Conservation (phyloP, 2,329 filamentous ascomycete species). For the Cladosporium sphaerospermum region DNA sequence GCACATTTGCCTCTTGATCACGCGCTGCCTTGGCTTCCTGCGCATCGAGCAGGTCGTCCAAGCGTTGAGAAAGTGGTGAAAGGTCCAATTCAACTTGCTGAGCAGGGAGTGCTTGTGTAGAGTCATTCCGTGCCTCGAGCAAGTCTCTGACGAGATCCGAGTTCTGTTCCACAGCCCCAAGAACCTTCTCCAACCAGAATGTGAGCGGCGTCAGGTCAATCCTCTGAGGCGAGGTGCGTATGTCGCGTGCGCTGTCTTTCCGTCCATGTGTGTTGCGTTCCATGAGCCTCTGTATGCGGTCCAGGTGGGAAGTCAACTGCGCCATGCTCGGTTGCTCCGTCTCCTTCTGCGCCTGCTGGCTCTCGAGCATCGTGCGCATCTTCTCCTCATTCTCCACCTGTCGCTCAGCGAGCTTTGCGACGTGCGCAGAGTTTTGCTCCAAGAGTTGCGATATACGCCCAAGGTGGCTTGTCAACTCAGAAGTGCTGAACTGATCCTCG, state of each 20-base stretch:
- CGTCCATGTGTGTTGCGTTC: conserved; percentile 16
- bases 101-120: not conserved
- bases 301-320: conserved; percentile 22
- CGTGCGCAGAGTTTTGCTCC: conserved; percentile 19
- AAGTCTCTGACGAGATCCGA: conserved; percentile 19
- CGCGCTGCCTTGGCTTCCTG: conserved; percentile 14
- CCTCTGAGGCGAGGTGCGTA: conserved; percentile 1
- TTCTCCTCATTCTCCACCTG: conserved; percentile 25
- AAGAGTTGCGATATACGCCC: conserved; percentile 20
- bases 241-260: conserved; percentile 15
- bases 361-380: conserved; percentile 17
- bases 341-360: conserved; percentile 11
- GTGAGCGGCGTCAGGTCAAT: conserved; percentile 21
- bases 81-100: conserved; percentile 10
- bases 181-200: conserved; percentile 18
- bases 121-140: conserved; percentile 15
- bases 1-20: conserved; percentile 1
- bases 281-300: conserved; percentile 24
- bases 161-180: conserved; percentile 25
- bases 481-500: conserved; percentile 13
- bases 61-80: conserved; percentile 15
- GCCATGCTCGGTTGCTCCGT: conserved; percentile 20
- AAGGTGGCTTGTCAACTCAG: conserved; percentile 19
- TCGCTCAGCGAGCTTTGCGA: conserved; percentile 20
- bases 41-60: conserved; percentile 18